These are phyloP conservation scores for Nepenthes alata DNA, from an alignment of 179 eudicot species.

Conservation along the genomic window DNA sequence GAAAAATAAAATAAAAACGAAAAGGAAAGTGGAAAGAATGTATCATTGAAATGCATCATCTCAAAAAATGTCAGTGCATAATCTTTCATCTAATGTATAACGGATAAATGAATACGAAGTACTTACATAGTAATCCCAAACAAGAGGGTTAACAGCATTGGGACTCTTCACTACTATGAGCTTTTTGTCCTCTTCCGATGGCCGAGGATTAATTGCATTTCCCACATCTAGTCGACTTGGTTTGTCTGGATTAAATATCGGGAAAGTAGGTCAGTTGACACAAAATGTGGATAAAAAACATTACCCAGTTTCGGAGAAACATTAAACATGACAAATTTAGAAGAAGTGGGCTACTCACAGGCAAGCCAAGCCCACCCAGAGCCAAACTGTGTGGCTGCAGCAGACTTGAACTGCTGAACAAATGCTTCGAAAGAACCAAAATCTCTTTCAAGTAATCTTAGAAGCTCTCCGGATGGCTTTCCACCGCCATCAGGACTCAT, in stretches of 20 bases:
- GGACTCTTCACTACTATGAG: constrained; percentile 81
- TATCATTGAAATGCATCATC: not conserved
- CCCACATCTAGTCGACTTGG: constrained; percentile 50
- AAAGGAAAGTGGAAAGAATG: not conserved
- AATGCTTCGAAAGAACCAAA: constrained; percentile 81
- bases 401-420: constrained; percentile 59
- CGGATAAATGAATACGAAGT: not conserved
- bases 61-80: too few relatives aligned
- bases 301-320: not conserved
- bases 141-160: constrained; percentile 89
- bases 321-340: not conserved
- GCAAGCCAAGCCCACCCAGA: constrained; percentile 99
- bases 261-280: not conserved
- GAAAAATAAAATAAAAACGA: constrained; percentile 8
- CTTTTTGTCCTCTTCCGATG: constrained; percentile 78
- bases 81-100: too few relatives aligned
- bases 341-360: constrained; percentile 36
- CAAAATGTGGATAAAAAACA: not conserved
- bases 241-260: constrained; percentile 41
- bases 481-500: constrained; percentile 95
- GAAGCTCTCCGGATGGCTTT: constrained; percentile 75
- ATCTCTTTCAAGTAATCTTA: constrained; percentile 63
- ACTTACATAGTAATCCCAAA: constrained; percentile 78
- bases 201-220: constrained; percentile 67
- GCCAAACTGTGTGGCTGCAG: constrained; percentile 88